Evolutionary conservation across 768 basidiomycete species (phyloP), one percentile per base, ranked within the genome.

Genomic region (Rhizopogon vesiculosus): DNA sequence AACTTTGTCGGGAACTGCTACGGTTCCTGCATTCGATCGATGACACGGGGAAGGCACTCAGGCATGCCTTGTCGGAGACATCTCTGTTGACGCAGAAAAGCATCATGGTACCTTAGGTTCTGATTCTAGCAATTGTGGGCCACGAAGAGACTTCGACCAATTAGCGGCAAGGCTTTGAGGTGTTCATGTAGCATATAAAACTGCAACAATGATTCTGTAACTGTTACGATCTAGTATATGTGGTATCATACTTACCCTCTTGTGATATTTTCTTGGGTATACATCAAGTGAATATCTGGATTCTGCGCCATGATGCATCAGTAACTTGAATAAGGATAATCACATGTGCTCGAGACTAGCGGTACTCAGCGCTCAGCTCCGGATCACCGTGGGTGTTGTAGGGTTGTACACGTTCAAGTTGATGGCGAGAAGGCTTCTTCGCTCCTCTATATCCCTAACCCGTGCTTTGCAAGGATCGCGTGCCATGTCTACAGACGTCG

Each of bases 21-120:
- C 85, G 96, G 18, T 99, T 99, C 72, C 70, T 98, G 46, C 91
- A 89, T 67, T 94, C 91, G 2, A 89, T 96, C 49, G 96, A 98
- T 66, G 91, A 94, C 42, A 84, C 85, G 0, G 96, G 95, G 33
- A 69, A 69, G 15, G 86, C 86, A 3, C 76, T 94, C 54, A 78
- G 77, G 53, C 75, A 78, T 57, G 90, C 86, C 1, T 69, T 92
- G 51, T 69, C 68, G 8, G 77, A 84, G 61, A 76, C 81, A n/a
- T 73, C 75, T 50, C 63, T 83, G 56, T 49, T 49, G 19, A 22
- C 5, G 16, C 29, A 51, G 43, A 49, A 18, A 33, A 9, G 31
- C 7, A 31, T 3, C n/a, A 15, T 29, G 42, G 51, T 18, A 50
- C 19, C 39, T 29, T 44, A 52, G 51, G 19, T 53, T 48, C 16